Conservation (phyloP, 2,329 filamentous ascomycete species). For the Parastagonospora nodorum region DNA sequence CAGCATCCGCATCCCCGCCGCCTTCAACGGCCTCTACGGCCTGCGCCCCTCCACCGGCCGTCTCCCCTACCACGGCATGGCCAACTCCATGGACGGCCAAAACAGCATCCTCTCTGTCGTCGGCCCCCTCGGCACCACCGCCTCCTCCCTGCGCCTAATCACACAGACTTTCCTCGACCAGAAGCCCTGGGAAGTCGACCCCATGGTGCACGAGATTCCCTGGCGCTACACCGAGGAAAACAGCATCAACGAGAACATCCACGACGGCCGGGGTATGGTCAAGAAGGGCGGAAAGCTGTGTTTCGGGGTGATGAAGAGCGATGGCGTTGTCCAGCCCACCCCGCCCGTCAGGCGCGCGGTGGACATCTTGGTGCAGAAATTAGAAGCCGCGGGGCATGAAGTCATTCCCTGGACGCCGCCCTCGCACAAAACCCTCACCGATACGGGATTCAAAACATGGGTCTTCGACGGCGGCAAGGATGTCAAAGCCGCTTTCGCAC, state of each 20-base stretch:
- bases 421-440: slow-evolving; percentile 24
- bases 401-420: slow-evolving; percentile 36
- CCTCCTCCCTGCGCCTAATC: slow-evolving; percentile 60
- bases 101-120: slow-evolving; percentile 66
- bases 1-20: slow-evolving; percentile 62
- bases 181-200: slow-evolving; percentile 70
- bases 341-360: slow-evolving; percentile 45
- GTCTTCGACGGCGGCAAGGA: slow-evolving; percentile 40
- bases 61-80: slow-evolving; percentile 52
- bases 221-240: slow-evolving; percentile 59
- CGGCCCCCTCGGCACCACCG: slow-evolving; percentile 65
- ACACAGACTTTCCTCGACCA: slow-evolving; percentile 62
- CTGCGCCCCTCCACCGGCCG: slow-evolving; percentile 58
- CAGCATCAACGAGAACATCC: slow-evolving; percentile 35
- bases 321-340: slow-evolving; percentile 42
- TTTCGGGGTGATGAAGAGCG: slow-evolving; percentile 40
- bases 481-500: slow-evolving; percentile 34
- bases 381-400: slow-evolving; percentile 36
- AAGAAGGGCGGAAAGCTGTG: slow-evolving; percentile 22
- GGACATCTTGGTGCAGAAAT: slow-evolving; percentile 25
- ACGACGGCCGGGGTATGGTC: slow-evolving; percentile 3
- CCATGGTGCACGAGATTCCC: slow-evolving; percentile 67
- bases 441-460: slow-evolving; percentile 33
- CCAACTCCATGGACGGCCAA: slow-evolving; percentile 69
- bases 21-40: slow-evolving; percentile 63